These are phyloP conservation scores for Thalassiosira delicatula DNA, from an alignment of 352 stramenopile genomes.

Conservation along the genomic window DNA sequence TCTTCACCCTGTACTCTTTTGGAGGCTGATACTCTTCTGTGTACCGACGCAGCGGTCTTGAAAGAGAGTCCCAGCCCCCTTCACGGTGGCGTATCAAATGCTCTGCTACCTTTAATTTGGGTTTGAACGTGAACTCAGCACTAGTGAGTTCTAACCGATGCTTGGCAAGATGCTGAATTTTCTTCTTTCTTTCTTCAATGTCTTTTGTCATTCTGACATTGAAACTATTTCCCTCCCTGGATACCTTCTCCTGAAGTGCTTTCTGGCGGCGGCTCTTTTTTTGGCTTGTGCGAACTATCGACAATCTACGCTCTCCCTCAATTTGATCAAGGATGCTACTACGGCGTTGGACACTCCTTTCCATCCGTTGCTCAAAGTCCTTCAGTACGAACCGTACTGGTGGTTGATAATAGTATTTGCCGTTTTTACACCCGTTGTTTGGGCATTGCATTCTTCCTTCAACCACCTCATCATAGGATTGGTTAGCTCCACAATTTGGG, in stretches of 20 bases:
- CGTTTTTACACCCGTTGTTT: slow-evolving; percentile 25
- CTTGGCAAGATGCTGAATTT: slow-evolving; percentile 33
- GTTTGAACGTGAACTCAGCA: no score
- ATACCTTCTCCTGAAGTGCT: slow-evolving; percentile 27
- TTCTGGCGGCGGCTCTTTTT: slow-evolving; percentile 33
- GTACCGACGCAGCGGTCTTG: slow-evolving; percentile 17
- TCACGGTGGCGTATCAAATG: slow-evolving; percentile 26
- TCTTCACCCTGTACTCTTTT: slow-evolving; percentile 26
- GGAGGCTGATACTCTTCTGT: slow-evolving; percentile 31
- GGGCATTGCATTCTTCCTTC: slow-evolving; percentile 19
- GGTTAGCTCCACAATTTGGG: slow-evolving; percentile 29
- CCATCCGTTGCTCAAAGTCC: no score
- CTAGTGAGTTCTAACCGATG: no score
- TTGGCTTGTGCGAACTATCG: slow-evolving; percentile 4
- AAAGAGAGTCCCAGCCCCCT: slow-evolving; percentile 11
- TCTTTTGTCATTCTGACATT: slow-evolving; percentile 38
- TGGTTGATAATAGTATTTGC: slow-evolving; percentile 15
- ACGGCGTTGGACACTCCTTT: no score
- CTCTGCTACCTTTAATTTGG: slow-evolving; percentile 29
- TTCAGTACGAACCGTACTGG: slow-evolving; percentile 12
- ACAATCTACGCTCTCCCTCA: slow-evolving; percentile 23
- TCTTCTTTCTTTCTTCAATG: slow-evolving; percentile 29
- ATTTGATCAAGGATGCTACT: no score
- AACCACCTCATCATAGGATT: slow-evolving; percentile 45
- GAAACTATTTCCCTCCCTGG: slow-evolving; percentile 38